These are phyloP conservation scores for Tephrocybe rancida DNA, from an alignment of 768 basidiomycete genomes.

Conservation along the genomic window DNA sequence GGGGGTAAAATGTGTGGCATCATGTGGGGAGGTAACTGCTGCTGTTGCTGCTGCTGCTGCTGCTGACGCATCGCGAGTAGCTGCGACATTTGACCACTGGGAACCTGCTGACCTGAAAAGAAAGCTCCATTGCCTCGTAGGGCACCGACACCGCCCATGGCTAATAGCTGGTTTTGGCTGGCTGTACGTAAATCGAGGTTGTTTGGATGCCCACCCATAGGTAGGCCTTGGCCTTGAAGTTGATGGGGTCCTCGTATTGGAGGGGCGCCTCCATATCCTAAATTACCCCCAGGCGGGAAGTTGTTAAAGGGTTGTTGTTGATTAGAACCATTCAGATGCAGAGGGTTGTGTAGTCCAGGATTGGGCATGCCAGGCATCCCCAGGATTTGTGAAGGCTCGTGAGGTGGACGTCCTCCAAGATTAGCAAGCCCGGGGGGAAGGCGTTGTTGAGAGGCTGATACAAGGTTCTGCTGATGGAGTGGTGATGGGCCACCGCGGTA, in stretches of 20 bases:
- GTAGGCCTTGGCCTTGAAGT: constrained; percentile 47
- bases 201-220: constrained; percentile 53
- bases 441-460: constrained; percentile 53
- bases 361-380: constrained; percentile 49
- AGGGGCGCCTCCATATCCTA: constrained; percentile 46
- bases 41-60: constrained; percentile 56
- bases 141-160: constrained; percentile 45
- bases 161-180: constrained; percentile 54
- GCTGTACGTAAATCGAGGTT: constrained; percentile 57
- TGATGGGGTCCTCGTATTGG: constrained; percentile 61
- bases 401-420: constrained; percentile 79
- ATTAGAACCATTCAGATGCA: constrained; percentile 48
- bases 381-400: constrained; percentile 71
- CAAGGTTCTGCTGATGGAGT: constrained; percentile 46
- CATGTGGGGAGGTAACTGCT: constrained; percentile 61
- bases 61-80: constrained; percentile 54
- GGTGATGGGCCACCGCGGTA: constrained; percentile 77
- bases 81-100: constrained; percentile 42
- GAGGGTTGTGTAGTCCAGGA: constrained; percentile 43
- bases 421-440: constrained; percentile 83
- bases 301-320: constrained; percentile 55
- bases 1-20: constrained; percentile 49
- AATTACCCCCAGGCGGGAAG: constrained; percentile 44
- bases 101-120: constrained; percentile 50
- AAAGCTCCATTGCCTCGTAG: constrained; percentile 50